These are phyloP conservation scores for Pyracantha coccinea DNA, from an alignment of 331 rosid genomes.

Conservation along the genomic window DNA sequence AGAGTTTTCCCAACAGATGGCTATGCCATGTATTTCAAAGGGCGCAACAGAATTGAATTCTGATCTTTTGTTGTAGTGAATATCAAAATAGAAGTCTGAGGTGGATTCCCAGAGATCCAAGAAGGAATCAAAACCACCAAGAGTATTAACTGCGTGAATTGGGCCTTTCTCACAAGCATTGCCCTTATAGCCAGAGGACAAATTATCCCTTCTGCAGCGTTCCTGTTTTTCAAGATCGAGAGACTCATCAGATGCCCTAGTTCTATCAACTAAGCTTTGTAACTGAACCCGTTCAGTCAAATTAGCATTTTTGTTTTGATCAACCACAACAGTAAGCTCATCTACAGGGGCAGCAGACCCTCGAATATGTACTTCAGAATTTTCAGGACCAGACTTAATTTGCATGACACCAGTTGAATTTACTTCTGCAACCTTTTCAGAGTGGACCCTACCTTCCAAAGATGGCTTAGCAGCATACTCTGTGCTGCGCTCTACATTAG, in stretches of 20 bases:
- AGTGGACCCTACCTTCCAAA: slow-evolving; percentile 19
- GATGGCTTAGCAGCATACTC: slow-evolving; percentile 19
- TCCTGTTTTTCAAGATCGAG: slow-evolving; percentile 26
- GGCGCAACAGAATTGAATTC: slow-evolving; percentile 57
- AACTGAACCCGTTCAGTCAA: slow-evolving; percentile 13
- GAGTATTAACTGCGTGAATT: slow-evolving; percentile 45
- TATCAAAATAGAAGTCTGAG: slow-evolving; percentile 73
- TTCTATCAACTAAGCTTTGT: slow-evolving; percentile 30
- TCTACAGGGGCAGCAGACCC: slow-evolving; percentile 26
- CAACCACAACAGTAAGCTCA: slow-evolving; percentile 24
- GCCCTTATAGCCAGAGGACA: slow-evolving; percentile 24
- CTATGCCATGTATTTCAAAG: slow-evolving; percentile 81
- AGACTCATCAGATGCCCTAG: slow-evolving; percentile 12
- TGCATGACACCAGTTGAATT: slow-evolving; percentile 22
- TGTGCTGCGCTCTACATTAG: slow-evolving; percentile 14
- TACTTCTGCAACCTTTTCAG: slow-evolving; percentile 35
- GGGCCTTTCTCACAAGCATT: slow-evolving; percentile 58
- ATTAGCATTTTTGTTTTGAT: slow-evolving; percentile 22
- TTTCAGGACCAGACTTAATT: slow-evolving; percentile 25
- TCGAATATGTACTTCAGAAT: slow-evolving; percentile 25
- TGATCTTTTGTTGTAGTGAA: slow-evolving; percentile 61
- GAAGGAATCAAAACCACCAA: slow-evolving; percentile 84
- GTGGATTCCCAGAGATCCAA: slow-evolving; percentile 71
- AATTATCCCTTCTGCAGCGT: slow-evolving; percentile 16
- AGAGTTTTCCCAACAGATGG: slow-evolving; percentile 89